Percentiles rank a stretch among this genome's conserved stretches.
Conservation (phyloP, 176 grass and related monocot genomes). For the Juncus effusus region DNA sequence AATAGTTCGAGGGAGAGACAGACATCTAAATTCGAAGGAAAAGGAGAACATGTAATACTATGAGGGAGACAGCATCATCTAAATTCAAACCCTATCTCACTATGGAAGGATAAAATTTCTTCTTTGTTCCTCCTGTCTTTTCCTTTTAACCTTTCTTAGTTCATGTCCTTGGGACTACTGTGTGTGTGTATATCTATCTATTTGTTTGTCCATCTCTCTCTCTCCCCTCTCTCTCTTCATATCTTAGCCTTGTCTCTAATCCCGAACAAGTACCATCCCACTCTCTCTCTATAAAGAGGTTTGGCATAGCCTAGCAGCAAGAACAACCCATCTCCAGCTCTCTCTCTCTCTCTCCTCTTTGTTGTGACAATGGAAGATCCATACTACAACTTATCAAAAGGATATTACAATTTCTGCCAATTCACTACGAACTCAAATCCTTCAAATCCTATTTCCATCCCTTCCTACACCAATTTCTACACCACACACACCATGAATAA, state of each 20-base stretch:
- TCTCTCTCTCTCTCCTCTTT: slow-evolving; percentile 7
- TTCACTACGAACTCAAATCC: slow-evolving; percentile 29
- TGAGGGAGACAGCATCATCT: slow-evolving; percentile 17
- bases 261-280: slow-evolving; percentile 10
- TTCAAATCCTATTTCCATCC: slow-evolving; percentile 26
- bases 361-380: slow-evolving; percentile 70
- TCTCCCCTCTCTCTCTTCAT: slow-evolving; percentile 20
- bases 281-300: slow-evolving; percentile 12
- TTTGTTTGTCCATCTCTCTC: slow-evolving; percentile 13
- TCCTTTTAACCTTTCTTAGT: slow-evolving; percentile 41
- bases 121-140: slow-evolving; percentile 37
- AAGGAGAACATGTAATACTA: slow-evolving; percentile 21
- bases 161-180: slow-evolving; percentile 26
- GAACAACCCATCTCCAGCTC: slow-evolving; percentile 21
- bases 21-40: too few species aligned
- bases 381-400: slow-evolving; percentile 74
- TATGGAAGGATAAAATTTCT: background rate
- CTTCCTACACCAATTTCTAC: slow-evolving; percentile 28
- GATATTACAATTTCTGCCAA: slow-evolving; percentile 52
- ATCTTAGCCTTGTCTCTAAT: slow-evolving; percentile 28
- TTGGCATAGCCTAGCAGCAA: slow-evolving; percentile 28
- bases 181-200: slow-evolving; percentile 25
- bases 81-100: slow-evolving; percentile 14
- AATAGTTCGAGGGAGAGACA: too few species aligned
- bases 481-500: slow-evolving; percentile 26